Conservation (phyloP, 495 filamentous ascomycete genomes). For the Ascodesmis nigricans region DNA sequence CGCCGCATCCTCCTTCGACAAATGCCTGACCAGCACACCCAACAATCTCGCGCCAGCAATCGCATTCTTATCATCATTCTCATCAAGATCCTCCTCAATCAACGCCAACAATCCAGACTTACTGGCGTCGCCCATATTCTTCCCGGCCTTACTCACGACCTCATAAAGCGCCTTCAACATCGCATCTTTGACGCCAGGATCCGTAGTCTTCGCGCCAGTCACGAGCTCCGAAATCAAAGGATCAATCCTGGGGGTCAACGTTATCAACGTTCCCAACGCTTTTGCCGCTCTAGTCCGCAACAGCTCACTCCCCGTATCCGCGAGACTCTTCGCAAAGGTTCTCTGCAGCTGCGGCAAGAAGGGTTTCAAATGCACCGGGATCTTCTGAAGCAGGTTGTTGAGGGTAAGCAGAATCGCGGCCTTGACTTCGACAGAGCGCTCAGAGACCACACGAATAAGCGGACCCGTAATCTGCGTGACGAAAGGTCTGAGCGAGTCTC, state of each 20-base stretch:
- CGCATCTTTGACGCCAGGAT: conserved; percentile 73
- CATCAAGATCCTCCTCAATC: conserved; percentile 65
- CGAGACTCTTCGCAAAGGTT: conserved; percentile 87
- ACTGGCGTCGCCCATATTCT: conserved; percentile 81
- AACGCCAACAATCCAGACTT: conserved; percentile 57
- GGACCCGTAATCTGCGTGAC: conserved; percentile 96
- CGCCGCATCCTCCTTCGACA: conserved; percentile 41
- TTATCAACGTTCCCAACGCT: conserved; percentile 86
- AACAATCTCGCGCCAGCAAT: conserved; percentile 79
- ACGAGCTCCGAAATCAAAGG: conserved; percentile 79
- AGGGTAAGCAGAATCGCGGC: conserved; percentile 82
- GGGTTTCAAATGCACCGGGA: conserved; percentile 82
- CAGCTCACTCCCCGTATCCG: conserved; percentile 77
- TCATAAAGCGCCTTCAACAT: conserved; percentile 97
- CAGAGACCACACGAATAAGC: conserved; percentile 88
- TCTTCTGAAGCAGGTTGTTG: conserved; percentile 91
- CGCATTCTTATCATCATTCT: conserved; percentile 40
- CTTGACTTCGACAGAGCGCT: conserved; percentile 85
- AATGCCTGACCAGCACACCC: conserved; percentile 66
- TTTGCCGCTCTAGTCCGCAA: conserved; percentile 79
- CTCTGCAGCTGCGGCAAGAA: conserved; percentile 92
- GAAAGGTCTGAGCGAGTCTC: conserved; percentile 68
- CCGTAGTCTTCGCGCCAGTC: conserved; percentile 73
- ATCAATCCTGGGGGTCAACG: conserved; percentile 84
- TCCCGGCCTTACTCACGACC: conserved; percentile 80